These are phyloP conservation scores for Acarospora socialis DNA, from an alignment of 2,329 filamentous ascomycete species.

Conservation along the genomic window DNA sequence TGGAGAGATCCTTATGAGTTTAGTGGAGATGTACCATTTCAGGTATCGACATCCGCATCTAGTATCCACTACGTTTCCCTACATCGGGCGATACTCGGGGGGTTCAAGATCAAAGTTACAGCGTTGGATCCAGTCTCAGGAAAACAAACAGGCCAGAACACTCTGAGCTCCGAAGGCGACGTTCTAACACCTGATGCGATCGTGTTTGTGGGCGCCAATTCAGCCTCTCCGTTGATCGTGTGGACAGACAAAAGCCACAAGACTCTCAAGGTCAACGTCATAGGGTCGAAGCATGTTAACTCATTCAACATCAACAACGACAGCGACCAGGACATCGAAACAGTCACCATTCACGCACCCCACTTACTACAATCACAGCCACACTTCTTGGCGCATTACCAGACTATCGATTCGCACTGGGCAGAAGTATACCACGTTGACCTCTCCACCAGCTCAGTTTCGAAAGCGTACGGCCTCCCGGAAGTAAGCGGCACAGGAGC, in stretches of 20 bases:
- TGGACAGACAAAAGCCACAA: slow-evolving; percentile 32
- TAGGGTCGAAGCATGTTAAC: slow-evolving; percentile 28
- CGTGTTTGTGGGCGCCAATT: slow-evolving; percentile 27
- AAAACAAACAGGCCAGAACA: slow-evolving; percentile 53
- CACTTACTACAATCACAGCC: slow-evolving; percentile 55
- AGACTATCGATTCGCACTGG: slow-evolving; percentile 56
- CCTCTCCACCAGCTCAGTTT: slow-evolving; percentile 50
- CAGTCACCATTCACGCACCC: slow-evolving; percentile 56
- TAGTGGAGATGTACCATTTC: slow-evolving; percentile 57
- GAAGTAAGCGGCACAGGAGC: slow-evolving; percentile 54
- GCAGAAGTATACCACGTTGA: slow-evolving; percentile 79
- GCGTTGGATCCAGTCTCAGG: slow-evolving; percentile 61
- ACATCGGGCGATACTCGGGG: slow-evolving; percentile 49
- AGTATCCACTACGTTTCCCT: slow-evolving; percentile 64
- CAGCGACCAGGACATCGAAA: slow-evolving; percentile 34
- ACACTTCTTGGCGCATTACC: slow-evolving; percentile 75
- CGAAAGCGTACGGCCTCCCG: slow-evolving; percentile 70
- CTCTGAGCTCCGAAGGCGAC: slow-evolving; percentile 60
- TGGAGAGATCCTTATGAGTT: slow-evolving; percentile 14
- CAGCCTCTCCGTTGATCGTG: slow-evolving; percentile 27
- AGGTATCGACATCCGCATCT: slow-evolving; percentile 55
- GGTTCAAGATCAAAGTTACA: slow-evolving; percentile 63
- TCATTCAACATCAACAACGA: slow-evolving; percentile 26
- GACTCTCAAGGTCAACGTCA: slow-evolving; percentile 29
- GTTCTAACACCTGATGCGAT: slow-evolving; percentile 33